Base-by-base conservation (phyloP, 768 basidiomycete species). In the Megacollybia marginata region DNA sequence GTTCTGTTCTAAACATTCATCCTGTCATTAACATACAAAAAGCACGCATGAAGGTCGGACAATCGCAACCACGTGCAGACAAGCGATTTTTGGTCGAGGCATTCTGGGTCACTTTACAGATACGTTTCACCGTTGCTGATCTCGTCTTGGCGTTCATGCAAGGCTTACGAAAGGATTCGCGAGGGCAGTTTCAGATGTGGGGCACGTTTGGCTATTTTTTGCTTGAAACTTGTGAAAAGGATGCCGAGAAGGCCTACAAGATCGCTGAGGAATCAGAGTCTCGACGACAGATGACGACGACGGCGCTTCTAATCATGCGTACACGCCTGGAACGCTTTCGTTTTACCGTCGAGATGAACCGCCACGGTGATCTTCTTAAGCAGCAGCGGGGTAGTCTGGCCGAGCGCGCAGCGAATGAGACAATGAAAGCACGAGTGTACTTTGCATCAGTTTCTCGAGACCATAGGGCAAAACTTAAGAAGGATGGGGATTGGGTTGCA, bases 61-160 rank as follows among this genome's bases (percentile, higher is more conserved):
- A 70, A 48, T 61, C 67, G 0, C 67, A 61, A 19, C 75, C 71
- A 6, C 64, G 62, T 11, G 73, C 73, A 0, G 73, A 75, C 51
- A 59, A 62, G 6, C 63, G 73, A 33, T 74, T 71, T 58, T 47
- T 63, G n/a, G 71, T 75, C 15, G 74, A 76, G 54, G 72, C 73
- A 0, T 61, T 72, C 44, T 69, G 69, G 65, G 46, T 60, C 19
- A 68, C 69, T 15, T 55, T 79, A 35, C 62, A 72, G 12, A 61
- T 74, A 16, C 71, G 74, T 4, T 63, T 73, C 42, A 47, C 58
- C 1, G 54, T 78, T 15, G 65, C 60, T 11, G 38, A 40, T 8
- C 18, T 40, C 15, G 18, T 40, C 38, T 18, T 18, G 3, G 38
- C 38, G 18, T 40, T 13, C 15, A 40, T 18, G 15, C 13, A 40